A percentile compares a stretch with the other conserved stretches of the same genome.
phyloP scores from a whole-genome alignment of 1,284 basidiomycete genomes.

The Ceratobasidium sp. region DNA sequence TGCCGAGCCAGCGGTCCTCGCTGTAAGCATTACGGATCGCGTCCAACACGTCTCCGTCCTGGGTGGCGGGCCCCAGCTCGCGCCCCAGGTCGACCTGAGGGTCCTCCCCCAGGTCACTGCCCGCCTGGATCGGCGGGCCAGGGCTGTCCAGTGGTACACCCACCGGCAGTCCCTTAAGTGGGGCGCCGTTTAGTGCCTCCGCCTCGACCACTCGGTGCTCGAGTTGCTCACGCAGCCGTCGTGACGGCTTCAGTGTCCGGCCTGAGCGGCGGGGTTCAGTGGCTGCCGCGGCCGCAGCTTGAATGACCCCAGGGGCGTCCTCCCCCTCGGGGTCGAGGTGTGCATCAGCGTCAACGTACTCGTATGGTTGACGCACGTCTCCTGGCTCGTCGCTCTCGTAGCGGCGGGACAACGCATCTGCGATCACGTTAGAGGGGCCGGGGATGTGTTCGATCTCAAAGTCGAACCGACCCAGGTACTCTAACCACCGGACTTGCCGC shows the following conservation, averaged over 20 bases:
- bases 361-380: conserved; percentile 50
- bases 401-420: conserved; percentile 52
- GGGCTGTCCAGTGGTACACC: background rate
- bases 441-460: conserved; percentile 56
- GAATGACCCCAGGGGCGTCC: conserved; percentile 1
- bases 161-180: background rate
- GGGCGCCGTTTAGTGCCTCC: background rate
- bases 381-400: conserved; percentile 53
- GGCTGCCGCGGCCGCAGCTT: background rate
- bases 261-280: background rate
- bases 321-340: conserved; percentile 19
- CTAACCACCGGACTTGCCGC: conserved; percentile 58
- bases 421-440: conserved; percentile 52
- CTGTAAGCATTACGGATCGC: background rate
- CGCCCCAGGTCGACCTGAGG: background rate
- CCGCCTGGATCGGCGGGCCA: background rate
- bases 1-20: background rate
- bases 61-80: background rate
- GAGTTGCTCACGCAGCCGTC: background rate
- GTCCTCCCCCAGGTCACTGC: background rate
- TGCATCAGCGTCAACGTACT: conserved; percentile 4
- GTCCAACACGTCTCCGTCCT: conserved; percentile 2
- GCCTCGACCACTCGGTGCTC: background rate
- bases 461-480: conserved; percentile 55
- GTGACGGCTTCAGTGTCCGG: background rate